Conservation (phyloP, 2,329 filamentous ascomycete species). For the Cercospora sesami region DNA sequence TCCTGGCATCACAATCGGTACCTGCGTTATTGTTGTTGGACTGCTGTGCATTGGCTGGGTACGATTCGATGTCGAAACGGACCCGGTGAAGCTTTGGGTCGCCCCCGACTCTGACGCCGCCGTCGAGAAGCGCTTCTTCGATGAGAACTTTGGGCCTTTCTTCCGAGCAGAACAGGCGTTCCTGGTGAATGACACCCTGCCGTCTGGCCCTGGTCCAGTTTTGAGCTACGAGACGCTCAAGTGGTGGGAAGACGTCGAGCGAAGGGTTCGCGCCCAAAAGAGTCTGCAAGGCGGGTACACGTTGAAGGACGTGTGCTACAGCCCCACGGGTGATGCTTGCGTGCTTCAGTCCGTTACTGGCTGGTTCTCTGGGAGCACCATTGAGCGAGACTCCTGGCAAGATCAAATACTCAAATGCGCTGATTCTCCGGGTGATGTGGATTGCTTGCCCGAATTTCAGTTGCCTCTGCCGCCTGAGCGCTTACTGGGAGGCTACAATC, state of each 20-base stretch:
- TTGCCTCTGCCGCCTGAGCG: conserved; percentile 85
- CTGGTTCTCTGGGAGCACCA: conserved; percentile 67
- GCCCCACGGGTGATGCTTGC: conserved; percentile 84
- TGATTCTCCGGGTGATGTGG: conserved; percentile 58
- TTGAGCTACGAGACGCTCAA: conserved; percentile 82
- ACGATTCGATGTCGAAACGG: conserved; percentile 81
- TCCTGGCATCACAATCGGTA: conserved; percentile 76
- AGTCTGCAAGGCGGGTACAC: conserved; percentile 67
- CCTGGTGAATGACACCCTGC: conserved; percentile 78
- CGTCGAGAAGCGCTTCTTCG: conserved; percentile 91
- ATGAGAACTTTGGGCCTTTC: conserved; percentile 89
- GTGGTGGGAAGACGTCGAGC: conserved; percentile 94
- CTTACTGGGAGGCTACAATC: conserved; percentile 77
- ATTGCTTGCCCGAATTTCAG: conserved; percentile 81
- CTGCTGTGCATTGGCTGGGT: conserved; percentile 86
- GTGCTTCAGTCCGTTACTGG: conserved; percentile 90
- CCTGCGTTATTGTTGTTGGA: conserved; percentile 72
- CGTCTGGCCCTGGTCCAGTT: conserved; percentile 68
- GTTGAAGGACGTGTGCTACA: conserved; percentile 87
- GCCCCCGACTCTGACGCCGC: conserved; percentile 88
- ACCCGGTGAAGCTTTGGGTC: conserved; percentile 95
- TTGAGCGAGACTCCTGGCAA: conserved; percentile 67
- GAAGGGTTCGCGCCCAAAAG: conserved; percentile 69
- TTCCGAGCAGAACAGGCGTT: conserved; percentile 93
- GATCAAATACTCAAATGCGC: conserved; percentile 71